Evolutionary conservation across 805 yeast species (phyloP), one percentile per base, ranked within the genome.

Genomic region (Candida oleophila): DNA sequence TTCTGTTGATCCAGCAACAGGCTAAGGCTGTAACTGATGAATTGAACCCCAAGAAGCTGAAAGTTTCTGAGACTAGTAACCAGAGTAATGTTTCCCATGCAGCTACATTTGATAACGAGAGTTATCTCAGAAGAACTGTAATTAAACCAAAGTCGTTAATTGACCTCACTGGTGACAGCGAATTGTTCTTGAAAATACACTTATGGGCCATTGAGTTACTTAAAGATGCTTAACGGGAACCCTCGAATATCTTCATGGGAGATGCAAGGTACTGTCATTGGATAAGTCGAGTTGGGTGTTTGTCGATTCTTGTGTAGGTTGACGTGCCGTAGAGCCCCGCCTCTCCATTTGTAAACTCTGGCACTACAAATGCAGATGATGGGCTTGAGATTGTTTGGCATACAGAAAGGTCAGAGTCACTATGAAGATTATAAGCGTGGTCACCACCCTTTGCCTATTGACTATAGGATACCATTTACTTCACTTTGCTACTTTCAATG

Each of bases 181-280:
- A 75, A 22, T 64, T 81, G 9, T 77, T 85, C 49, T 71, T 81
- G 18, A 76, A 79, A 50, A 62, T 84, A 11, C 92, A 85, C 59
- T 61, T 82, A 9, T 83, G 89, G 84, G 85, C 82, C 21, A 59
- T 81, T 0, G 79, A 74, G 45, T 56, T 85, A 20, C 55, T 83
- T 16, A 69, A 68, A 39, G 68, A 63, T 42, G 51, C 11, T 25
- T 25, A n/a, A n/a, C n/a, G n/a, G n/a, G n/a, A n/a, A n/a, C n/a
- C n/a, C n/a, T n/a, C n/a, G n/a, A n/a, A n/a, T n/a, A n/a, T n/a
- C n/a, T n/a, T n/a, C n/a, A n/a, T n/a, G n/a, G n/a, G n/a, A n/a
- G n/a, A n/a, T n/a, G n/a, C n/a, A n/a, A n/a, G n/a, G n/a, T n/a
- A n/a, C n/a, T n/a, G n/a, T n/a, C n/a, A n/a, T n/a, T n/a, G n/a